Conservation (phyloP, 371 early-diverging fungal species). For the Blakeslea trispora region DNA sequence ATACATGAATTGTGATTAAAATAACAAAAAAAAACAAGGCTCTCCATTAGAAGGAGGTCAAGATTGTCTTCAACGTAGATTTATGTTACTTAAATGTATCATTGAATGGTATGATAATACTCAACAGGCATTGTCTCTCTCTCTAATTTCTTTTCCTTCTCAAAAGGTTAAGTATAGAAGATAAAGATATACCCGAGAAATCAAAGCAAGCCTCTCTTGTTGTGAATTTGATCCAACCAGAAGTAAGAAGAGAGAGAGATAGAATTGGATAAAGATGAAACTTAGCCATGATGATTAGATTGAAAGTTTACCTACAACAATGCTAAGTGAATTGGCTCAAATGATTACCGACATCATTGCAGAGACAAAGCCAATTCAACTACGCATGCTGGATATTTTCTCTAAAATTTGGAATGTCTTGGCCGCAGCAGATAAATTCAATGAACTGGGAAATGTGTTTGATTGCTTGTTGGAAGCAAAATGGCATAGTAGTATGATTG, state of each 20-base stretch:
- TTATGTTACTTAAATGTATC: constrained; percentile 33
- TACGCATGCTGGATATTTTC: constrained; percentile 47
- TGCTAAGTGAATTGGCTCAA: constrained; percentile 19
- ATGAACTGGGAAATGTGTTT: constrained; percentile 32
- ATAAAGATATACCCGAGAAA: constrained; percentile 26
- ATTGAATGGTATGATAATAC: constrained; percentile 48
- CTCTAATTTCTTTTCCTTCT: too few relatives aligned
- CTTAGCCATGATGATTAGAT: constrained; percentile 28
- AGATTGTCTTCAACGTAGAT: constrained; percentile 25
- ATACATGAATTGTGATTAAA: background rate
- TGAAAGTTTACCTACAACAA: constrained; percentile 24
- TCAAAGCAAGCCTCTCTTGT: constrained; percentile 24
- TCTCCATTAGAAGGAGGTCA: constrained; percentile 39
- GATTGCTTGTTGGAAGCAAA: constrained; percentile 37
- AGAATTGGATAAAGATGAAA: background rate
- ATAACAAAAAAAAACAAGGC: constrained; percentile 26
- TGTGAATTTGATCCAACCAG: constrained; percentile 40
- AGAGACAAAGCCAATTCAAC: constrained; percentile 37
- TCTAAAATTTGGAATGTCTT: constrained; percentile 48
- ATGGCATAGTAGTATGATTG: constrained; percentile 44
- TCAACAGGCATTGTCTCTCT: too few relatives aligned
- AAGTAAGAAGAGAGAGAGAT: constrained; percentile 20
- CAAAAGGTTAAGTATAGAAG: constrained; percentile 14
- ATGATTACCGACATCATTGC: constrained; percentile 22
- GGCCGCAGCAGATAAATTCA: constrained; percentile 30